phyloP scores from a whole-genome alignment of 1,139 yeast species.

The Saccharomyces hybrid region DNA sequence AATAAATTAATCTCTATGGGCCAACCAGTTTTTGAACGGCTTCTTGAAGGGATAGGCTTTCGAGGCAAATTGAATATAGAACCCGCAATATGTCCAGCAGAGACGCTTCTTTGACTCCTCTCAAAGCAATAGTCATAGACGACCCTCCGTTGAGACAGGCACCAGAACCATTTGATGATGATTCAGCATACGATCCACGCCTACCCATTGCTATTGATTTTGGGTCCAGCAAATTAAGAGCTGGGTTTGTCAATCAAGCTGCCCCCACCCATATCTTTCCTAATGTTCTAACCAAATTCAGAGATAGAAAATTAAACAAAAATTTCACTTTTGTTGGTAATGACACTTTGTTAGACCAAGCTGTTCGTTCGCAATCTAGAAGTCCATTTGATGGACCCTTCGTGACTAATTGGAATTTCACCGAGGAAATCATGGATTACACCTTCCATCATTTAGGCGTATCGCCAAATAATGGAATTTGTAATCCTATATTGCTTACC shows the following conservation, averaged over 20 bases:
- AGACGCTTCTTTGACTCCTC: conserved; percentile 39
- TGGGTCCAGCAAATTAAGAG: conserved; percentile 63
- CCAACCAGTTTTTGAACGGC: too few relatives aligned
- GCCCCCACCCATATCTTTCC: conserved; percentile 65
- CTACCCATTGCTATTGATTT: conserved; percentile 78
- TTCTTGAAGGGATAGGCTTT: too few relatives aligned
- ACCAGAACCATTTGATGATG: conserved; percentile 44
- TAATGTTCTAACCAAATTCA: conserved; percentile 59
- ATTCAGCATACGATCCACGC: conserved; percentile 43
- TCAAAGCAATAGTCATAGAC: conserved; percentile 43
- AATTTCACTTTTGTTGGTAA: conserved; percentile 73
- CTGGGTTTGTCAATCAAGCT: conserved; percentile 54
- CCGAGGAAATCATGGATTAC: conserved; percentile 78
- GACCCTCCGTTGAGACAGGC: conserved; percentile 38
- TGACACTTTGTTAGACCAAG: conserved; percentile 66
- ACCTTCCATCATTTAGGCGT: conserved; percentile 75
- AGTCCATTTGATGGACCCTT: conserved; percentile 84
- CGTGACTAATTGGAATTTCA: conserved; percentile 86
- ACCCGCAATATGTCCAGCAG: conserved; percentile 15
- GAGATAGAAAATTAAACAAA: conserved; percentile 65
- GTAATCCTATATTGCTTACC: conserved; percentile 76
- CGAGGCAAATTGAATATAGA: neutral
- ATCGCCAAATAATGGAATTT: conserved; percentile 41
- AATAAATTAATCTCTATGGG: neutral
- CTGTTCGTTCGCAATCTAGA: conserved; percentile 59